A percentile compares a stretch with the other conserved stretches of the same genome.
Evolutionary conservation across 345 rosid species (phyloP).

Genomic region (Populus tremula): DNA sequence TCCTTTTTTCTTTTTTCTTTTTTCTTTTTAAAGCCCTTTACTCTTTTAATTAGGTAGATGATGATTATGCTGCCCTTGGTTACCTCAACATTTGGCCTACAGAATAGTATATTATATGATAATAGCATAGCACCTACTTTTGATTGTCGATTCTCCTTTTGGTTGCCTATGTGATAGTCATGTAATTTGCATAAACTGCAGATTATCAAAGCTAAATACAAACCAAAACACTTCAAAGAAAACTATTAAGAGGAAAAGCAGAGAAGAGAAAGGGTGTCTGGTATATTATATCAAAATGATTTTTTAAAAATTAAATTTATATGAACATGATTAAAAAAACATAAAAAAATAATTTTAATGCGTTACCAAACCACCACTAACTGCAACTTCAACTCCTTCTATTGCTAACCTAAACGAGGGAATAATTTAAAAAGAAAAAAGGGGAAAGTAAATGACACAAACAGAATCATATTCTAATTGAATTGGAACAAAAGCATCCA

Average conservation of each 20-base stretch:
- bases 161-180: not conserved
- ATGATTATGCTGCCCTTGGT: not conserved
- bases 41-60: not conserved
- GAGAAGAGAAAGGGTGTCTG: not conserved
- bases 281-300: no score
- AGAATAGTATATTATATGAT: not conserved
- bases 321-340: no score
- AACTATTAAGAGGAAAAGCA: not conserved
- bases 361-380: no score
- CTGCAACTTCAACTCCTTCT: not conserved
- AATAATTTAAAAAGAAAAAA: no score
- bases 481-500: conserved; percentile 13
- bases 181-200: not conserved
- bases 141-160: not conserved
- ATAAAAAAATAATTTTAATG: no score
- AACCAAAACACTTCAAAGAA: not conserved
- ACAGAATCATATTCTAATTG: conserved; percentile 5
- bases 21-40: not conserved
- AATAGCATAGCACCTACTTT: not conserved
- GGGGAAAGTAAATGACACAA: not conserved
- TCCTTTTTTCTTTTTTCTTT: not conserved
- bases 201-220: not conserved
- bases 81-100: not conserved
- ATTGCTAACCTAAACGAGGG: not conserved
- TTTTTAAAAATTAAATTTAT: no score